phyloP scores from a whole-genome alignment of 352 stramenopile species.

The Peronosclerospora sorghi region DNA sequence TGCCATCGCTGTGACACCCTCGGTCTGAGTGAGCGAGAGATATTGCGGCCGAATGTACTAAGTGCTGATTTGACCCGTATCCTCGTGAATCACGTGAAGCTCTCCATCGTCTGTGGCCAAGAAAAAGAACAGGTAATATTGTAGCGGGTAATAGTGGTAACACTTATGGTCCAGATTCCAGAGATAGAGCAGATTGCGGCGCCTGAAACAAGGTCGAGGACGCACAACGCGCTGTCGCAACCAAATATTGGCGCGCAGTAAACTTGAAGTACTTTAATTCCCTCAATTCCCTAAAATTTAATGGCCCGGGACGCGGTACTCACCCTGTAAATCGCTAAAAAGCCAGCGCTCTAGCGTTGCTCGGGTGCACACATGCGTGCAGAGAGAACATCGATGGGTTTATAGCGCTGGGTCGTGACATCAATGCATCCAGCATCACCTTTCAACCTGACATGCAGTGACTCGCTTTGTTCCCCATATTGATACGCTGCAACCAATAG shows the following conservation, averaged over 20 bases:
- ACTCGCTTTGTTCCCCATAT: constrained; percentile 67
- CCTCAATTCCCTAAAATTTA: constrained; percentile 57
- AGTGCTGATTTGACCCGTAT: constrained; percentile 52
- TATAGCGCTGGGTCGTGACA: constrained; percentile 31
- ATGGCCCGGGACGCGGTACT: constrained; percentile 46
- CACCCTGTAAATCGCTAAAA: constrained; percentile 48
- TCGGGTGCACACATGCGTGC: constrained; percentile 40
- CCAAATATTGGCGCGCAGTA: constrained; percentile 47
- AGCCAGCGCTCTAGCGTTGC: constrained; percentile 43
- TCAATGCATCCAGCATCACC: constrained; percentile 27
- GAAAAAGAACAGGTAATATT: constrained; percentile 54
- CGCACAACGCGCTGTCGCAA: constrained; percentile 55
- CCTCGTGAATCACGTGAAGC: constrained; percentile 66
- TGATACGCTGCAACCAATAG: too few species aligned
- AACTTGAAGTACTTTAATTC: constrained; percentile 62
- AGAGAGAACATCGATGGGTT: constrained; percentile 35
- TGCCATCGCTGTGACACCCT: constrained; percentile 39
- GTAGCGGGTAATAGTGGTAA: constrained; percentile 41
- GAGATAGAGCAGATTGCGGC: constrained; percentile 13
- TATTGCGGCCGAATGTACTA: constrained; percentile 53
- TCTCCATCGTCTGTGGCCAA: constrained; percentile 59
- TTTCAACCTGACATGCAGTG: constrained; percentile 24
- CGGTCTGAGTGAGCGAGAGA: constrained; percentile 7
- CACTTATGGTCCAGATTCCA: constrained; percentile 51
- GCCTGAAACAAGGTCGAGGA: constrained; percentile 42